Evolutionary conservation across 441 rosid genomes (phyloP).

Genomic region (Erodium trifolium): DNA sequence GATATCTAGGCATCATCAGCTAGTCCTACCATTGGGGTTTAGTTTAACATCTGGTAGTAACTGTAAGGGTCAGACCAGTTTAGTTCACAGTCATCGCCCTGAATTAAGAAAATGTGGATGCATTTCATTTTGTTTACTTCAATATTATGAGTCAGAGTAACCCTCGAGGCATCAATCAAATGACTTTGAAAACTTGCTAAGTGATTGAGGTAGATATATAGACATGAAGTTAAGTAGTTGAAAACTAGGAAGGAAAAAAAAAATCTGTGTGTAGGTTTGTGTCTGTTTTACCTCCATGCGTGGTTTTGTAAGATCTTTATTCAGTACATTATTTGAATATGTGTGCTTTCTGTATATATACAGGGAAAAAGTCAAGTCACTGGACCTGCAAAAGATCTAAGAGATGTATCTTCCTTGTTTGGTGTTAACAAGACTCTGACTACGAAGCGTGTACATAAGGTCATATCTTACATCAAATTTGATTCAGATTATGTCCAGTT

Average conservation of each 20-base stretch:
- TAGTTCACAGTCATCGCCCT: background rate
- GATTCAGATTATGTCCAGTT: background rate
- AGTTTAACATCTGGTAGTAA: background rate
- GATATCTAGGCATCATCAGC: background rate
- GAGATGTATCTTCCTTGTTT: background rate
- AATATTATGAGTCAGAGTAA: background rate
- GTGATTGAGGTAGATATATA: background rate
- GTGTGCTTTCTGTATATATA: background rate
- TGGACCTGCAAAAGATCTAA: background rate
- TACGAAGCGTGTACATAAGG: constrained; percentile 11
- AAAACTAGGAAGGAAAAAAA: background rate
- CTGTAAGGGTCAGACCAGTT: background rate
- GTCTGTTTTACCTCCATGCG: background rate
- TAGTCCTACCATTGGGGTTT: background rate
- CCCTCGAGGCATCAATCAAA: constrained; percentile 5
- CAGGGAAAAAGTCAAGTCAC: constrained; percentile 11
- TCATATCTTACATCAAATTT: constrained; percentile 4
- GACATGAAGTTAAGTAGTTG: background rate
- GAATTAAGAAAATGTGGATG: background rate
- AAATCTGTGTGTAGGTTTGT: background rate
- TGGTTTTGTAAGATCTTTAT: too few relatives aligned
- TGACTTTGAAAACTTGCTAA: background rate
- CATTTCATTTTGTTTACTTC: background rate
- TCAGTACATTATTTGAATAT: too few relatives aligned
- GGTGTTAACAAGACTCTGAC: background rate